A percentile compares a stretch with the other conserved stretches of the same genome.
These are phyloP conservation scores for Penicillium sp. DNA, from an alignment of 2,329 filamentous ascomycete genomes.

Conservation along the genomic window DNA sequence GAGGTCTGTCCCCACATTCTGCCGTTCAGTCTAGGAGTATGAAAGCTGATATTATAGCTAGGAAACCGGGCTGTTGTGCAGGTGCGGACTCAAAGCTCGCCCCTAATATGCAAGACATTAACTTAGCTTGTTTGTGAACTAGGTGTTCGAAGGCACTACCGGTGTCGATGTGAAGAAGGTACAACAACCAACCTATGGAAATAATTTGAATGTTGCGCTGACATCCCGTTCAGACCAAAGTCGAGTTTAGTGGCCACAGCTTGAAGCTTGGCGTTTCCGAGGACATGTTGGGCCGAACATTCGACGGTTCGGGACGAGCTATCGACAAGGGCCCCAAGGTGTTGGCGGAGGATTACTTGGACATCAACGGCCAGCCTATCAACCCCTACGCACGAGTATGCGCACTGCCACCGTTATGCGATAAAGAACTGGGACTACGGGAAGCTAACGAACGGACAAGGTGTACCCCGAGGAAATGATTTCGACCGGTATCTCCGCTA, in stretches of 20 bases:
- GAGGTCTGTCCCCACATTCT: conserved; percentile 61
- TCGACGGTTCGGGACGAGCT: conserved; percentile 94
- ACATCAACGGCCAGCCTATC: conserved; percentile 98
- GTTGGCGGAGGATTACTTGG: conserved; percentile 93
- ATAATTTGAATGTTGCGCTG: conserved; percentile 16
- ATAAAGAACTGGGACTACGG: not conserved
- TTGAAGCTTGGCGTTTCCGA: conserved; percentile 98
- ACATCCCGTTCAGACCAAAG: conserved; percentile 67
- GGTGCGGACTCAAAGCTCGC: conserved; percentile 53
- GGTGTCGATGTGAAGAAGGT: conserved; percentile 99
- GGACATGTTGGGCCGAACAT: conserved; percentile 98
- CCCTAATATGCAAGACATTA: conserved; percentile 16
- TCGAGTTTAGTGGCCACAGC: conserved; percentile 95
- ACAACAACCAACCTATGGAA: conserved; percentile 22
- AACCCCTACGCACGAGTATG: conserved; percentile 92
- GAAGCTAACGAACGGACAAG: conserved; percentile 46
- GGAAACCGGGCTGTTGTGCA: conserved; percentile 93
- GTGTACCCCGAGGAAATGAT: conserved; percentile 99
- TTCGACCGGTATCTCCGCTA: conserved; percentile 97
- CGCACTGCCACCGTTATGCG: not conserved
- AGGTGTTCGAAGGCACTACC: conserved; percentile 96
- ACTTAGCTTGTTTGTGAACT: conserved; percentile 25
- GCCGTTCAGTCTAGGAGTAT: not conserved
- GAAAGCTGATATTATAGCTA: conserved; percentile 42
- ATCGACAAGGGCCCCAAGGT: conserved; percentile 99